Evolutionary conservation across 164 flowering plant species (phyloP), one percentile per base, ranked within the genome.

Genomic region (Litsea cubeba): DNA sequence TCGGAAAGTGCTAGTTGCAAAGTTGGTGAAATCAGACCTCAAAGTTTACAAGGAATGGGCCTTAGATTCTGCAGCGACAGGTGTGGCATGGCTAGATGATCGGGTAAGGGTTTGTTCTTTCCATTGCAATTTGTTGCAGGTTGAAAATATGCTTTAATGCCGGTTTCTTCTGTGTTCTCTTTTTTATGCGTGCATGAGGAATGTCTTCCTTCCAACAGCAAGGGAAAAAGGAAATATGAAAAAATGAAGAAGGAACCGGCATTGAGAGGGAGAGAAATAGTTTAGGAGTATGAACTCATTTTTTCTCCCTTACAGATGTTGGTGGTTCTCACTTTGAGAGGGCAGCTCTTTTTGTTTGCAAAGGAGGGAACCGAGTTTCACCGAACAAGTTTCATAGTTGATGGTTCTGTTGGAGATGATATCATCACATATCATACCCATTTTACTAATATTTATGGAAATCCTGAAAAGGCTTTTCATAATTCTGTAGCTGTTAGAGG

Each of bases 401-500:
- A 90, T 82, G 89, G 85, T 75, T 78, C 79, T 70, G 79, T 81
- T 50, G 91, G 88, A 80, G 98, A 93, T 81, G 94, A 91, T 77
- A 84, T 88, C 28, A 77, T 91, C 76, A 81, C 85, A 5, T 89
- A 90, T 80, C 99, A 95, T 81, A 87, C 94, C 49, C 77, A 90
- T 75, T 91, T 90, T 65, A 80, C 73, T 40, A 93, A 93, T 83
- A 66, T 81, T 23, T 91, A 79, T 82, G 98, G 98, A 51, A 93
- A 93, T 79, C 97, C 95, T 73, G 99, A 95, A 84, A 95, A 95
- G 85, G 88, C 99, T 75, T 87, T 88, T 86, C 98, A 93, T 80
- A 93, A 92, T 77, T 87, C 87, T 82, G 72, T 91, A 24, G 89
- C 92, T 78, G 87, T 90, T 64, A 83, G 98, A 81, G 99, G 99